Evolutionary conservation across 2,329 filamentous ascomycete species (phyloP).

Genomic region (Dactylellina cionopaga): DNA sequence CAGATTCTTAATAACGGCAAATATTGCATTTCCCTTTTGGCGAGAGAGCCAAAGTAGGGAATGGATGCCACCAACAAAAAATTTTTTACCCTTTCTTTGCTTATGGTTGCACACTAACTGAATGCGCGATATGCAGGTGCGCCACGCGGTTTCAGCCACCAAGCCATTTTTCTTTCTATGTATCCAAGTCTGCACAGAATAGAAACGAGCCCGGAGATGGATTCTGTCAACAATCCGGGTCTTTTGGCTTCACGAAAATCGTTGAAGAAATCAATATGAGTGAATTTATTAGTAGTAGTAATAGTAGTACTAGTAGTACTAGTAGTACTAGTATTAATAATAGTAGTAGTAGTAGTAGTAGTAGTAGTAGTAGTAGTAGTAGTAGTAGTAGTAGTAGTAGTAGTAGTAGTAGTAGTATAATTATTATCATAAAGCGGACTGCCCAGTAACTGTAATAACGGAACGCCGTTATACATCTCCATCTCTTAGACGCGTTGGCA

Average conservation of each 20-base stretch:
- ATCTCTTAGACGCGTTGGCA: slow-evolving; percentile 29
- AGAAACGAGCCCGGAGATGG: slow-evolving; percentile 27
- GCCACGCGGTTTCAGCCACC: slow-evolving; percentile 52
- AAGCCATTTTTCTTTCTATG: slow-evolving; percentile 48
- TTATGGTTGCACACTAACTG: slow-evolving; percentile 30
- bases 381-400: no score
- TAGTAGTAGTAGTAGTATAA: no score
- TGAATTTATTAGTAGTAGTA: no score
- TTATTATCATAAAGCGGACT: no score
- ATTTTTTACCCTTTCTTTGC: slow-evolving; percentile 29
- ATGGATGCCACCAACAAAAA: slow-evolving; percentile 32
- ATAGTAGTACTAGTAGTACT: no score
- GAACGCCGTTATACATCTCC: slow-evolving; percentile 15
- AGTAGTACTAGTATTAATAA: no score
- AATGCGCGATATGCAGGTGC: slow-evolving; percentile 48
- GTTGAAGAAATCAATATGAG: slow-evolving; percentile 15
- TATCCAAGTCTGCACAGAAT: slow-evolving; percentile 33
- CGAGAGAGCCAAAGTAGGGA: slow-evolving; percentile 21
- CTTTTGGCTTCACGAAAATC: slow-evolving; percentile 12
- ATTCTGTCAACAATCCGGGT: neutral
- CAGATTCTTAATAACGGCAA: slow-evolving; percentile 33
- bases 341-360: no score
- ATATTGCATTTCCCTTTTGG: slow-evolving; percentile 47
- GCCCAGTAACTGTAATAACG: slow-evolving; percentile 19
- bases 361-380: no score